Evolutionary conservation across 148 eudicot species (phyloP), one percentile per base, ranked within the genome.

Genomic region (Cornus kousa): DNA sequence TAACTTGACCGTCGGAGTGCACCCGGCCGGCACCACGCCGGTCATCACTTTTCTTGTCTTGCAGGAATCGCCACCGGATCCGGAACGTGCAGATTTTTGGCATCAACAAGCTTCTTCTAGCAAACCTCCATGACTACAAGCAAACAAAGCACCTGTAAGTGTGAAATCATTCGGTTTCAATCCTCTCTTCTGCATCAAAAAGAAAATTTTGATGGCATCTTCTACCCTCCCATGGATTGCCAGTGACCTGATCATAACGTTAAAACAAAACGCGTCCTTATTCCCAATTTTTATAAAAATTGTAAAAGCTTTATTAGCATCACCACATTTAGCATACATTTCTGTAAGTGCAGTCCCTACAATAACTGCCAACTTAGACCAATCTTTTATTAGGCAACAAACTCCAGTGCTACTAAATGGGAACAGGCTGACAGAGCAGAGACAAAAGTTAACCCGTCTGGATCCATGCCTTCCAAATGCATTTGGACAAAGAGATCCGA

Each of bases 301-400:
- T 50, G 86, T 66, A 66, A 86, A 86, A n/a, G 80, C 80, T 74
- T 28, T 50, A 28, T 80, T 79, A 53, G 80, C 72, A 73, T 86
- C 80, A 48, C 88, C 88, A 64, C 88, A 86, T 64, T 83, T 86
- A 78, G 88, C 86, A 73, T 86, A 80, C 88, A 85, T 73, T 64
- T 86, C 83, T 64, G 82, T 66, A 33, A 86, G 72, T 35, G 88
- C 83, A 14, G 88, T 82, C 40, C 81, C 79, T 10, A 83, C 85
- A 68, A 39, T 74, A 32, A 83, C 76, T 33, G 73, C 81, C 65
- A 80, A 33, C 24, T 74, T 74, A 31, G 73, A 57, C 88, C 86
- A 82, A 74, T 77, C 77, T 50, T 22, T 68, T 22, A 86, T 83
- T 4, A 57, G 60, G 37, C 43, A 68, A 39, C 88, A n/a, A 32